phyloP scores from a whole-genome alignment of 148 eudicot species.

The Rhododendron molle region DNA sequence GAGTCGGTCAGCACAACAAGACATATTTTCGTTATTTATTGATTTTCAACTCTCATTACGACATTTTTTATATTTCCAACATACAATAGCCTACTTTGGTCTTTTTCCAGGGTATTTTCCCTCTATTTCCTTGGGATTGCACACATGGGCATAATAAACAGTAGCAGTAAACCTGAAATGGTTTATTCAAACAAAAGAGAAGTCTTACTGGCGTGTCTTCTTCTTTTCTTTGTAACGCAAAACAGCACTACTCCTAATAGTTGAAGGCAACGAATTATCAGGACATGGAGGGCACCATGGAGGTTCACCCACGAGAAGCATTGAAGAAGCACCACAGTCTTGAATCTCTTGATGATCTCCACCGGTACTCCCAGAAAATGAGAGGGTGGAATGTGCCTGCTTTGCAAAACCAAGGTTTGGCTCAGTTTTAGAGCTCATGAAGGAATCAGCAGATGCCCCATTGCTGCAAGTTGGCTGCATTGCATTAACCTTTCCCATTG shows the following conservation, averaged over 20 bases:
- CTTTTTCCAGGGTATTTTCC: not conserved
- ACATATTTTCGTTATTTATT: not conserved
- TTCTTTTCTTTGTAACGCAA: slow-evolving; percentile 96
- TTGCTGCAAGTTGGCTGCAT: slow-evolving; percentile 45
- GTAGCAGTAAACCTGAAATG: not conserved
- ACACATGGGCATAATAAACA: not conserved
- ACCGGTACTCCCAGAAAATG: slow-evolving; percentile 67
- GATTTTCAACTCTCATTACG: not conserved
- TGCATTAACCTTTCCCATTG: slow-evolving; percentile 21
- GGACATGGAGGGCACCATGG: slow-evolving; percentile 64
- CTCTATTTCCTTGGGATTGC: not conserved
- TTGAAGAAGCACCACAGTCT: slow-evolving; percentile 81
- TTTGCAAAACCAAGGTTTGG: slow-evolving; percentile 48
- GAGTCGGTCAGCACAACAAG: not conserved
- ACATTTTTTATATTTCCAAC: not conserved
- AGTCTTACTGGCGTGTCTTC: slow-evolving; percentile 74
- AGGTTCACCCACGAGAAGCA: slow-evolving; percentile 77
- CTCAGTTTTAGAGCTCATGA: slow-evolving; percentile 46
- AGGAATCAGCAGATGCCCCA: slow-evolving; percentile 47
- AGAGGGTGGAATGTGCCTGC: slow-evolving; percentile 58
- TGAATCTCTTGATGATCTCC: slow-evolving; percentile 58
- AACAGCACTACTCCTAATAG: slow-evolving; percentile 70
- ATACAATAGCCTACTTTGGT: not conserved
- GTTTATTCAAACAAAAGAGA: not conserved
- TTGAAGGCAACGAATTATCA: slow-evolving; percentile 44